phyloP scores from a whole-genome alignment of 2,329 filamentous ascomycete species.

The Penicillium hordei region DNA sequence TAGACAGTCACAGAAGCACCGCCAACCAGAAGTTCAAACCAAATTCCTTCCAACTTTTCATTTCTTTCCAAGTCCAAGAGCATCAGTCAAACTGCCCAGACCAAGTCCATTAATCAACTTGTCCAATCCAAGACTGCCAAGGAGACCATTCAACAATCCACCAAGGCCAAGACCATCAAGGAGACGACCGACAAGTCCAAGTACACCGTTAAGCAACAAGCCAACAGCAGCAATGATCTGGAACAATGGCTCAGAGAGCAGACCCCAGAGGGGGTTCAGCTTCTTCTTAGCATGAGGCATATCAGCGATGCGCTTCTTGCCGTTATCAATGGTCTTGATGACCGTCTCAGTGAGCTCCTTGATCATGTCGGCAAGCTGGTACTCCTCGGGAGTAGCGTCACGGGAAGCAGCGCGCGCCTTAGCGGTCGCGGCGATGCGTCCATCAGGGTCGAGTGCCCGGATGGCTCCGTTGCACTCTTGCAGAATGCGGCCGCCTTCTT shows the following conservation, averaged over 20 bases:
- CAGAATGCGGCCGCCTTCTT: slow-evolving; percentile 78
- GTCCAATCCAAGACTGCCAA: slow-evolving; percentile 69
- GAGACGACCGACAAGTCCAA: slow-evolving; percentile 79
- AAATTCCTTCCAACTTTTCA: slow-evolving; percentile 24
- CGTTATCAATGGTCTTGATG: slow-evolving; percentile 78
- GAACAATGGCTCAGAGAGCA: slow-evolving; percentile 74
- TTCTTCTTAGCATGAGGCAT: slow-evolving; percentile 96
- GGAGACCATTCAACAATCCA: slow-evolving; percentile 72
- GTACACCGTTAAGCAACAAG: slow-evolving; percentile 75
- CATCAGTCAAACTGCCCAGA: slow-evolving; percentile 49
- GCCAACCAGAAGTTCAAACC: not conserved
- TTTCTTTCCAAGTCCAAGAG: slow-evolving; percentile 51
- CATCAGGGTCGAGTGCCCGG: slow-evolving; percentile 84
- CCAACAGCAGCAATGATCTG: slow-evolving; percentile 92
- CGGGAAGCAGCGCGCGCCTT: slow-evolving; percentile 75
- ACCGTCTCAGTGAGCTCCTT: slow-evolving; percentile 82
- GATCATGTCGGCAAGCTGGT: slow-evolving; percentile 76
- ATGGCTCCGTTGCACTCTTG: slow-evolving; percentile 84
- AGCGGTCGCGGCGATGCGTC: slow-evolving; percentile 77
- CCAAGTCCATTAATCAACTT: slow-evolving; percentile 52
- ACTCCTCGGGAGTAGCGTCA: slow-evolving; percentile 80
- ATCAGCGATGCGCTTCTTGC: slow-evolving; percentile 82
- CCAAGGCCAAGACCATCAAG: slow-evolving; percentile 80
- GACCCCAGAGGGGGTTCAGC: slow-evolving; percentile 83
- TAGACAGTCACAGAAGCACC: not conserved